Evolutionary conservation across 1,139 yeast genomes (phyloP).

Genomic region (Geotrichum australiense): DNA sequence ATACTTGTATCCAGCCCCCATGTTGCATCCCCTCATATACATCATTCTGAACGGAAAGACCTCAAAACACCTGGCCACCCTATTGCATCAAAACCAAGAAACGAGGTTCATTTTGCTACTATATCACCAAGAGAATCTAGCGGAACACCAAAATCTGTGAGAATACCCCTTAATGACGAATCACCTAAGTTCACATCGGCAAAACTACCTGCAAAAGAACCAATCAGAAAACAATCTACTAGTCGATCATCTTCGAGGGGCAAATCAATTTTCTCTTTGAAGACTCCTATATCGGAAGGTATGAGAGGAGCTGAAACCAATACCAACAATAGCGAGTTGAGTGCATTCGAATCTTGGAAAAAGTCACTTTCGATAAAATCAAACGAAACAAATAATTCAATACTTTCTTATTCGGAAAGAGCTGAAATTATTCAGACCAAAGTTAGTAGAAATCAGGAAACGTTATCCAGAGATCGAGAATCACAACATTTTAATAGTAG

Average conservation of each 20-base stretch:
- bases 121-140: constrained; percentile 14
- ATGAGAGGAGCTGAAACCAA: constrained; percentile 13
- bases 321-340: background rate
- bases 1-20: no score
- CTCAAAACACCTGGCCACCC: no score
- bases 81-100: constrained; percentile 1
- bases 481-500: background rate
- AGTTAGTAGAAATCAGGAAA: no score
- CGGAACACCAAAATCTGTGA: constrained; percentile 20
- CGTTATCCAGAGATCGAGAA: no score
- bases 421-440: no score
- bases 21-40: no score
- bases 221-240: constrained; percentile 37
- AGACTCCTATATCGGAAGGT: constrained; percentile 14
- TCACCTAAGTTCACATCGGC: constrained; percentile 37
- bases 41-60: no score
- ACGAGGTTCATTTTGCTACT: constrained; percentile 18
- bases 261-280: constrained; percentile 16
- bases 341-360: constrained; percentile 9
- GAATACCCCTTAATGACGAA: constrained; percentile 25
- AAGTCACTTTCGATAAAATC: background rate
- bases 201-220: constrained; percentile 41
- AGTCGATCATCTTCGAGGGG: constrained; percentile 15
- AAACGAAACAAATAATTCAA: background rate
- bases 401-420: no score